These are phyloP conservation scores for Penicillium fimorum DNA, from an alignment of 495 filamentous ascomycete genomes.

Conservation along the genomic window DNA sequence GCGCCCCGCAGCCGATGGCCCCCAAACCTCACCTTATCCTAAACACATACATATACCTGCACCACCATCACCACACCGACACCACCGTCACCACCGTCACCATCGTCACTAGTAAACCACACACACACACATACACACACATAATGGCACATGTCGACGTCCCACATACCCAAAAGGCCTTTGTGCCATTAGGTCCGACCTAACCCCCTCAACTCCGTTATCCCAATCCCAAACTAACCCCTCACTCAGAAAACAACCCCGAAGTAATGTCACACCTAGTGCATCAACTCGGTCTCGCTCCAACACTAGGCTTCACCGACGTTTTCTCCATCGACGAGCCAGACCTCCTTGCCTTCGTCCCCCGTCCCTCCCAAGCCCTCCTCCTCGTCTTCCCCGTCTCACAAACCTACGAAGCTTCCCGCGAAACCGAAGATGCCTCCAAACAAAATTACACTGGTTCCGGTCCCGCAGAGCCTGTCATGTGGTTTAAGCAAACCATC, in stretches of 20 bases:
- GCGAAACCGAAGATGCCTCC: slow-evolving; percentile 60
- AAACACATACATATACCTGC: neutral
- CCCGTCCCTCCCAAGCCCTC: slow-evolving; percentile 77
- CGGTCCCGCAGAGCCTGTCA: slow-evolving; percentile 58
- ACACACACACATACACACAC: too few relatives aligned
- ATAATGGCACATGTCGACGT: slow-evolving; percentile 41
- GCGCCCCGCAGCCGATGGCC: neutral
- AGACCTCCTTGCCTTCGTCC: slow-evolving; percentile 74
- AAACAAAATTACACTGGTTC: slow-evolving; percentile 50
- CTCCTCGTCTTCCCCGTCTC: slow-evolving; percentile 83
- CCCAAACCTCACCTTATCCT: neutral
- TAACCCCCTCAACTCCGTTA: too few relatives aligned
- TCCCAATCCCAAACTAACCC: slow-evolving; percentile 16
- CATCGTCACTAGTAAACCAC: neutral
- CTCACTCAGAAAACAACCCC: slow-evolving; percentile 64
- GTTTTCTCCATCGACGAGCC: slow-evolving; percentile 80
- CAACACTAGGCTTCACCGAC: slow-evolving; percentile 69
- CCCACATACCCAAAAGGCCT: slow-evolving; percentile 44
- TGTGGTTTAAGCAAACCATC: slow-evolving; percentile 94
- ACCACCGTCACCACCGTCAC: neutral
- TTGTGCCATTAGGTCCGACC: slow-evolving; percentile 46
- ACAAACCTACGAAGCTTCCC: slow-evolving; percentile 64
- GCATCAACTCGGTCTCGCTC: slow-evolving; percentile 70
- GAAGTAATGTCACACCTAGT: slow-evolving; percentile 76
- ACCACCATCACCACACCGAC: neutral